Percentiles rank a stretch among this genome's conserved stretches.
Evolutionary conservation across 202 grass and related monocot species (phyloP).

Genomic region (Alloteropsis angusta): DNA sequence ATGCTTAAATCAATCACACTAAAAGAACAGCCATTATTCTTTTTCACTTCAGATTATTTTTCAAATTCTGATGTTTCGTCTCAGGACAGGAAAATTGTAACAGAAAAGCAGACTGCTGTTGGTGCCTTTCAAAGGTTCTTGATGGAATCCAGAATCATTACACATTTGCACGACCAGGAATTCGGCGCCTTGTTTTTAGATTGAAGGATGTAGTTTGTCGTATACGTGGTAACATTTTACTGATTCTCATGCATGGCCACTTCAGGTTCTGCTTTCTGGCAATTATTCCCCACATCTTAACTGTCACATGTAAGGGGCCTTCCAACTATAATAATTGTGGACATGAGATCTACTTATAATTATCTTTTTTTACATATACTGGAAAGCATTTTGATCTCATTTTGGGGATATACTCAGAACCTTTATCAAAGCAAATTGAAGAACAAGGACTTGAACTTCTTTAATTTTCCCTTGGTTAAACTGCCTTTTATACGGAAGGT

Average conservation of each 20-base stretch:
- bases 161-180: constrained; percentile 89
- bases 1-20: neutral
- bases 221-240: constrained; percentile 50
- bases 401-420: constrained; percentile 37
- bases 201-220: constrained; percentile 62
- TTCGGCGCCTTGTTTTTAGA: constrained; percentile 70
- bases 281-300: neutral
- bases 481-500: constrained; percentile 85
- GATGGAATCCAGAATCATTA: constrained; percentile 95
- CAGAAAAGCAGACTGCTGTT: constrained; percentile 87
- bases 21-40: neutral
- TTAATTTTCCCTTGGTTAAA: constrained; percentile 87
- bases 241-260: neutral
- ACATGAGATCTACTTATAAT: neutral
- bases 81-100: constrained; percentile 31
- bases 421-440: constrained; percentile 68
- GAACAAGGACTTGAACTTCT: constrained; percentile 81
- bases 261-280: neutral
- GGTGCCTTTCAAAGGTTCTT: constrained; percentile 89
- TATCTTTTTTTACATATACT: neutral
- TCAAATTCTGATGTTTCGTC: neutral
- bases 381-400: neutral
- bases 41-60: neutral
- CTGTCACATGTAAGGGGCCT: neutral
- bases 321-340: neutral